phyloP scores from a whole-genome alignment of 352 stramenopile species.

The Pythium aphanidermatum region DNA sequence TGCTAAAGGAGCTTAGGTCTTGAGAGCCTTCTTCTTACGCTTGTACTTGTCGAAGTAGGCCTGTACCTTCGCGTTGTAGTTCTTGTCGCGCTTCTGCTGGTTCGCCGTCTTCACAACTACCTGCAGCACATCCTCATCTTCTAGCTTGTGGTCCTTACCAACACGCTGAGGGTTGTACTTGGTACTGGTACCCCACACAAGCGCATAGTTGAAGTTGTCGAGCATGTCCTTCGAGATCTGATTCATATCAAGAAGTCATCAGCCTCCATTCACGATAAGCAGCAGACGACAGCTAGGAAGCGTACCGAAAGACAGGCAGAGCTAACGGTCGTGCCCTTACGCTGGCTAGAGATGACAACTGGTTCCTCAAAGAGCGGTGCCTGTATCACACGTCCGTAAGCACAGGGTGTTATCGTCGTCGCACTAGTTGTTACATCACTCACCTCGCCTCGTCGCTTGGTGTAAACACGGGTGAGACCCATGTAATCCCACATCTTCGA shows the following conservation, averaged over 20 bases:
- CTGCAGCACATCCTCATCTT: conserved; percentile 98
- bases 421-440: too few relatives aligned
- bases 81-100: conserved; percentile 97
- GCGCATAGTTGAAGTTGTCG: conserved; percentile 96
- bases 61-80: conserved; percentile 95
- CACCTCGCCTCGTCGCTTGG: conserved; percentile 81
- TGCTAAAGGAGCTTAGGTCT: conserved; percentile 48
- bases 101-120: conserved; percentile 98
- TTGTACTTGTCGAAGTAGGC: conserved; percentile 96
- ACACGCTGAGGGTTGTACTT: conserved; percentile 97
- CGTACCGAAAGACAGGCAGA: conserved; percentile 80
- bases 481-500: conserved; percentile 90
- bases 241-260: neutral
- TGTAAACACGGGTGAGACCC: conserved; percentile 86
- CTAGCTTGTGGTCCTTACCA: conserved; percentile 92
- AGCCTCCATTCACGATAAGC: neutral
- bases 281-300: too few relatives aligned
- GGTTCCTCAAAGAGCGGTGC: conserved; percentile 69
- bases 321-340: conserved; percentile 75
- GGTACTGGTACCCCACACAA: conserved; percentile 97
- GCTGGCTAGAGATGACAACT: conserved; percentile 79
- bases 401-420: too few relatives aligned
- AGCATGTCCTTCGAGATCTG: conserved; percentile 91
- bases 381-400: conserved; percentile 22
- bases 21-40: conserved; percentile 93